Conservation (phyloP, 345 rosid genomes). For the Arabidopsis suecica region DNA sequence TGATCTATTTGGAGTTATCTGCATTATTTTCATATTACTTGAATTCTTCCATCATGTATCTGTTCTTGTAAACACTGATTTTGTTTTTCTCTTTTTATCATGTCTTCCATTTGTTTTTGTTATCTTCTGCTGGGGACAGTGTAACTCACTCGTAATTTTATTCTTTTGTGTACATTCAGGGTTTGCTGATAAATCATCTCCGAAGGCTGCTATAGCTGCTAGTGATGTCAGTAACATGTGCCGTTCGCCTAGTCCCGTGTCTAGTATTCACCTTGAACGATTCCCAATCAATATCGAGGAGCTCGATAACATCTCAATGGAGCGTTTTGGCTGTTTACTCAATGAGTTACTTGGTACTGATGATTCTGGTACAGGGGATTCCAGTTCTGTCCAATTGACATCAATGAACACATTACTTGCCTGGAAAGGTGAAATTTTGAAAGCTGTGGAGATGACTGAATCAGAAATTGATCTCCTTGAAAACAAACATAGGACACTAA, state of each 20-base stretch:
- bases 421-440: slow-evolving; percentile 68
- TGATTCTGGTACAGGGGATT: slow-evolving; percentile 62
- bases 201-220: slow-evolving; percentile 55
- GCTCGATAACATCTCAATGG: slow-evolving; percentile 57
- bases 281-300: slow-evolving; percentile 71
- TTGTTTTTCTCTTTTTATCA: slow-evolving; percentile 10
- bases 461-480: slow-evolving; percentile 90
- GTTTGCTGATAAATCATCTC: slow-evolving; percentile 66
- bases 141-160: not conserved
- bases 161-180: slow-evolving; percentile 53
- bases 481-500: slow-evolving; percentile 65
- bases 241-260: slow-evolving; percentile 62
- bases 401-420: slow-evolving; percentile 66
- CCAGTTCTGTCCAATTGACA: slow-evolving; percentile 58
- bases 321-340: slow-evolving; percentile 66
- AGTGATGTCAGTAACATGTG: slow-evolving; percentile 63
- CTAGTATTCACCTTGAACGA: slow-evolving; percentile 61
- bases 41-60: slow-evolving; percentile 21
- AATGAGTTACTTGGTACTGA: slow-evolving; percentile 68
- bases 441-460: slow-evolving; percentile 77
- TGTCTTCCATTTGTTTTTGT: slow-evolving; percentile 14
- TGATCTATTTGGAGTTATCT: slow-evolving; percentile 29
- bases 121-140: slow-evolving; percentile 13
- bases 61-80: slow-evolving; percentile 26
- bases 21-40: slow-evolving; percentile 10